Percentiles rank a stretch among this genome's conserved stretches.
Evolutionary conservation across 2,329 filamentous ascomycete genomes (phyloP).

Genomic region (Berkeleyomyces basicola): DNA sequence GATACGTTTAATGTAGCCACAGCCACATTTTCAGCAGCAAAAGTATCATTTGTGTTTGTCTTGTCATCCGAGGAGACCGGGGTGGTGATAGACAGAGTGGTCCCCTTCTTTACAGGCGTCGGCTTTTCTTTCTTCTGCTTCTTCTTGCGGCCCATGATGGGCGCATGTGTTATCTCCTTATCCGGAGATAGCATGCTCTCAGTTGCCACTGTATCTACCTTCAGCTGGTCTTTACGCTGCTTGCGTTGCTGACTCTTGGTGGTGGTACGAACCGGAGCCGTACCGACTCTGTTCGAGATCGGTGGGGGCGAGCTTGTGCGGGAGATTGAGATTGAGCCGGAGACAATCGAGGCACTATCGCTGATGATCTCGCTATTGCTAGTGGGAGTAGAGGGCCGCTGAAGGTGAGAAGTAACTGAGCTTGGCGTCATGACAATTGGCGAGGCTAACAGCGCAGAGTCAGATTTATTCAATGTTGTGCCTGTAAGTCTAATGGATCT

Average conservation of each 20-base stretch:
- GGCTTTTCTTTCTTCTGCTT: slow-evolving; percentile 64
- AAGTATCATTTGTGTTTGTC: neutral
- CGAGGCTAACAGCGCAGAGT: slow-evolving; percentile 29
- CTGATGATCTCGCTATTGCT: slow-evolving; percentile 58
- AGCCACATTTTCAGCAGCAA: neutral
- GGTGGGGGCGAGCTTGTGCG: slow-evolving; percentile 56
- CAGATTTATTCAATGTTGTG: neutral
- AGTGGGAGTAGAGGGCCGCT: slow-evolving; percentile 44
- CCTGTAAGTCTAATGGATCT: slow-evolving; percentile 7
- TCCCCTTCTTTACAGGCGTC: slow-evolving; percentile 16
- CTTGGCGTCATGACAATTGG: slow-evolving; percentile 3
- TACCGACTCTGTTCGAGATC: slow-evolving; percentile 38
- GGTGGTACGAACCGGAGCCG: slow-evolving; percentile 49
- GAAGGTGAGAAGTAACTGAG: slow-evolving; percentile 16
- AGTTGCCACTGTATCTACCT: slow-evolving; percentile 43
- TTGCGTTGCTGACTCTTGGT: slow-evolving; percentile 71
- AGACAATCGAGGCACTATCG: slow-evolving; percentile 61
- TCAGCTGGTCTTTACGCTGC: slow-evolving; percentile 45
- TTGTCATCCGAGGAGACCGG: neutral
- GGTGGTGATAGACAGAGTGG: slow-evolving; percentile 11
- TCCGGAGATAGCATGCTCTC: slow-evolving; percentile 35
- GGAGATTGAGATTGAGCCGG: slow-evolving; percentile 49
- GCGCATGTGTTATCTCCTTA: slow-evolving; percentile 40
- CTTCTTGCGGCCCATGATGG: slow-evolving; percentile 66
- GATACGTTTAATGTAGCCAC: neutral